A percentile compares a stretch with the other conserved stretches of the same genome.
Evolutionary conservation across 2,329 filamentous ascomycete genomes (phyloP).

Genomic region (Chaetomium olivaceum): DNA sequence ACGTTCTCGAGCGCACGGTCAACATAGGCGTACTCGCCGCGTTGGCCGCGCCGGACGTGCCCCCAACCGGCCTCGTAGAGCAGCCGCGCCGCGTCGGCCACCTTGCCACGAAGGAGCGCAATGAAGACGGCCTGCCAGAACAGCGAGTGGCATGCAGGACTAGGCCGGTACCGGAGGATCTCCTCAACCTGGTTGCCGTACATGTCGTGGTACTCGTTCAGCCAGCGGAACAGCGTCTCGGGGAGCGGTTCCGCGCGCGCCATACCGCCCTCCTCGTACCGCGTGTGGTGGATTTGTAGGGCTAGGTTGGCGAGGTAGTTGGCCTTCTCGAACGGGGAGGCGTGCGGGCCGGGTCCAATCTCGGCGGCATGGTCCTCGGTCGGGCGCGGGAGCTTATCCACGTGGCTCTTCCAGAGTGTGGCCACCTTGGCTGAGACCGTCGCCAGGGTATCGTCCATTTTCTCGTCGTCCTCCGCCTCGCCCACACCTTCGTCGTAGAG

Average conservation of each 20-base stretch:
- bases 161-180: conserved; percentile 64
- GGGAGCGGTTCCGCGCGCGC: conserved; percentile 59
- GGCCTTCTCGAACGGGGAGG: conserved; percentile 71
- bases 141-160: conserved; percentile 71
- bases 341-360: conserved; percentile 64
- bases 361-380: conserved; percentile 58
- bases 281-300: conserved; percentile 73
- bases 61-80: conserved; percentile 77
- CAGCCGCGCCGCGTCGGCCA: conserved; percentile 65
- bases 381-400: conserved; percentile 49
- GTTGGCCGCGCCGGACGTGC: conserved; percentile 67
- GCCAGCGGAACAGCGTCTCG: conserved; percentile 79
- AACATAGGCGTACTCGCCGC: conserved; percentile 67
- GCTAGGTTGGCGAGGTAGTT: conserved; percentile 76
- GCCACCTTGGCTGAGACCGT: conserved; percentile 54
- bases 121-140: conserved; percentile 88
- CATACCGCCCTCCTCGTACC: conserved; percentile 42
- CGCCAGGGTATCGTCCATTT: conserved; percentile 58
- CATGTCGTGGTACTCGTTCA: conserved; percentile 72
- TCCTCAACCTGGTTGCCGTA: conserved; percentile 67
- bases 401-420: conserved; percentile 57
- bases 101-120: conserved; percentile 72
- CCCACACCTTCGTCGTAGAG: conserved; percentile 65
- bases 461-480: conserved; percentile 55
- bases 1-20: conserved; percentile 78